Conservation (phyloP, 2,329 filamentous ascomycete species). For the Penicillium polonicum region DNA sequence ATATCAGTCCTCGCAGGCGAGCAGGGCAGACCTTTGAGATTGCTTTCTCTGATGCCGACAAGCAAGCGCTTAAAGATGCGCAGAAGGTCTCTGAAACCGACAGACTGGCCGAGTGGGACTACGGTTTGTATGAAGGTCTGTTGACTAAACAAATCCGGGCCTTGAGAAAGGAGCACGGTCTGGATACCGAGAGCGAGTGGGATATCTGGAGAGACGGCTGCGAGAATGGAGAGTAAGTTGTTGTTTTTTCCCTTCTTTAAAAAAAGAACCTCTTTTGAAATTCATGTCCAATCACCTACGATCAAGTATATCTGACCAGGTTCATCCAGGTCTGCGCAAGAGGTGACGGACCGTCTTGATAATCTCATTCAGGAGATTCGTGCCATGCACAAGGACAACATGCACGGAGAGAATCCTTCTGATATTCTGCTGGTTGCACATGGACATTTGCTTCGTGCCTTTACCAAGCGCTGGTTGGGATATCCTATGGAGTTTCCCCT, state of each 20-base stretch:
- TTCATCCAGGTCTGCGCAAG: constrained; percentile 29
- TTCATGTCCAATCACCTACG: neutral
- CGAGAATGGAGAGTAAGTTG: constrained; percentile 54
- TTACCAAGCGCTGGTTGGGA: constrained; percentile 49
- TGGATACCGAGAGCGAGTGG: constrained; percentile 53
- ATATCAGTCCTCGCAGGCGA: constrained; percentile 51
- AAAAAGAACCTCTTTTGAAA: too few relatives aligned
- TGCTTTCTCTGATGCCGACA: constrained; percentile 37
- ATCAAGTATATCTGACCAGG: constrained; percentile 5
- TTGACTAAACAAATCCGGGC: constrained; percentile 52
- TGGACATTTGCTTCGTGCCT: constrained; percentile 48
- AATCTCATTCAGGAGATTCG: constrained; percentile 44
- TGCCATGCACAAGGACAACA: constrained; percentile 40
- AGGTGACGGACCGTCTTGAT: constrained; percentile 46
- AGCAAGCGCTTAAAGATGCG: constrained; percentile 19
- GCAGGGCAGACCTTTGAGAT: constrained; percentile 52
- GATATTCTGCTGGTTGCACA: constrained; percentile 46
- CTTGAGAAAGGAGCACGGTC: constrained; percentile 47
- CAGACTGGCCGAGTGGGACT: constrained; percentile 60
- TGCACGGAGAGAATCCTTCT: constrained; percentile 41
- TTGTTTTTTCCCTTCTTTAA: neutral
- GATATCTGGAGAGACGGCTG: constrained; percentile 61
- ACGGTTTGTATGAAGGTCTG: constrained; percentile 62
- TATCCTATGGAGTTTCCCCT: constrained; percentile 44
- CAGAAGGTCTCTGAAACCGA: constrained; percentile 51